Evolutionary conservation across 371 early-diverging fungal species (phyloP).

Genomic region (Quaeritorhiza haematococci): DNA sequence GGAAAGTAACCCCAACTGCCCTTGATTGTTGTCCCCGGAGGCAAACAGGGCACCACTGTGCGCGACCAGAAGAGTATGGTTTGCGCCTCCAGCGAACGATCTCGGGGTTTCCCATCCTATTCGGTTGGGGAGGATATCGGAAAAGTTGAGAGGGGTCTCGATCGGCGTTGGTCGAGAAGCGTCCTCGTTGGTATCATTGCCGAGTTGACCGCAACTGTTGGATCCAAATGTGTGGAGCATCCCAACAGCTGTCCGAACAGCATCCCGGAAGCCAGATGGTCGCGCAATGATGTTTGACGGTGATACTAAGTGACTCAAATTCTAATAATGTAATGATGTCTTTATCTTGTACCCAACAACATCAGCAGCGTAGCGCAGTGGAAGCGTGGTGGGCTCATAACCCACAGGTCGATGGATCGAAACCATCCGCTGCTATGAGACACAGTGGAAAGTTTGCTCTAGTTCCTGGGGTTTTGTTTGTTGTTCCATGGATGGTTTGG

Average conservation of each 20-base stretch:
- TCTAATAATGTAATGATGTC: too few species aligned
- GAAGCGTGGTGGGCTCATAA: conserved; percentile 5
- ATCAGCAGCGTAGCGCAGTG: conserved; percentile 3
- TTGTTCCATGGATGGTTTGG: too few species aligned
- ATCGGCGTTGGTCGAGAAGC: neutral
- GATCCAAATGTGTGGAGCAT: conserved; percentile 10
- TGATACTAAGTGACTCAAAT: too few species aligned
- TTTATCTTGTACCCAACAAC: too few species aligned
- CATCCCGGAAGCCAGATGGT: too few species aligned
- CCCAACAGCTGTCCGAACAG: too few species aligned
- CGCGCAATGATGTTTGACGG: too few species aligned
- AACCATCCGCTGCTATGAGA: neutral
- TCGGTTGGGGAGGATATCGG: conserved; percentile 27
- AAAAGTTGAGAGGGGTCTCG: conserved; percentile 6
- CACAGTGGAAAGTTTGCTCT: too few species aligned
- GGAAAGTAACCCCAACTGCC: conserved; percentile 22
- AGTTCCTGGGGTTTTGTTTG: too few species aligned
- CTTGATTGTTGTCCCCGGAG: conserved; percentile 33
- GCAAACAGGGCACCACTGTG: conserved; percentile 26
- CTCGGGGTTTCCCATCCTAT: conserved; percentile 13
- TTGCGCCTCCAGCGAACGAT: conserved; percentile 52
- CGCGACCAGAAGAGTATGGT: conserved; percentile 56
- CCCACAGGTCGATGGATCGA: conserved; percentile 2
- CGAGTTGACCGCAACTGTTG: conserved; percentile 36
- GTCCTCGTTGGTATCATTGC: conserved; percentile 27